Evolutionary conservation across 768 basidiomycete species (phyloP), one percentile per base, ranked within the genome.

Genomic region (Lentinula lateritia): DNA sequence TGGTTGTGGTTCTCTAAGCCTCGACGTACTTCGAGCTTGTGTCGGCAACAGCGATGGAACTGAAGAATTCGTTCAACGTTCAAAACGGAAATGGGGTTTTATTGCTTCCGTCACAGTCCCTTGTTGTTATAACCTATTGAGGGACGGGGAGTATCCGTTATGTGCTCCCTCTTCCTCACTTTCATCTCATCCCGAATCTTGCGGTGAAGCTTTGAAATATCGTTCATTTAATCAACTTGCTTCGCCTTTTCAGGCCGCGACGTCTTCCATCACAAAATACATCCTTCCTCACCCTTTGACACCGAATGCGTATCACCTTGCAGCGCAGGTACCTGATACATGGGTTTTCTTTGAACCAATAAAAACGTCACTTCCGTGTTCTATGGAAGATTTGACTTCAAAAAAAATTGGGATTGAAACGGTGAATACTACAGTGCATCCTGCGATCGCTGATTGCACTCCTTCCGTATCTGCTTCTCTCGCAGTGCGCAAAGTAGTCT

Each of bases 111-210:
- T 89, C 46, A 78, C 85, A 7, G 89, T 91, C 15, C 89, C 90
- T 3, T 92, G 90, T 63, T 92, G 90, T 70, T 92, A 92, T 70
- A 91, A 92, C 68, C 76, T 89, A 64, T 80, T 91, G 74, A 72
- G 75, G 35, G 72, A 78, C 10, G 65, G 34, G 6, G 62, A 62
- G 32, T 52, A 46, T 50, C 48, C 56, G 5, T 32, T 57, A 15
- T 16, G 42, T n/a, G 42, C 16, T 6, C n/a, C 20, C 46, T 48
- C 3, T 5, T 48, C 46, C 9, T 23, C 46, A 12, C 12, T 20
- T 12, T 20, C 46, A 9, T 48, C 46, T 10, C 7, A 16, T 48
- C 36, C 28, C 5, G 36, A 15, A 10, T 61, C 50, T 38, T 13
- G 18, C 45, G 10, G 53, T 28, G n/a, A 36, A 34, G 18, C n/a